Evolutionary conservation across 2,329 filamentous ascomycete species (phyloP), one percentile per base, ranked within the genome.

Genomic region (Colletotrichum spaethianum): DNA sequence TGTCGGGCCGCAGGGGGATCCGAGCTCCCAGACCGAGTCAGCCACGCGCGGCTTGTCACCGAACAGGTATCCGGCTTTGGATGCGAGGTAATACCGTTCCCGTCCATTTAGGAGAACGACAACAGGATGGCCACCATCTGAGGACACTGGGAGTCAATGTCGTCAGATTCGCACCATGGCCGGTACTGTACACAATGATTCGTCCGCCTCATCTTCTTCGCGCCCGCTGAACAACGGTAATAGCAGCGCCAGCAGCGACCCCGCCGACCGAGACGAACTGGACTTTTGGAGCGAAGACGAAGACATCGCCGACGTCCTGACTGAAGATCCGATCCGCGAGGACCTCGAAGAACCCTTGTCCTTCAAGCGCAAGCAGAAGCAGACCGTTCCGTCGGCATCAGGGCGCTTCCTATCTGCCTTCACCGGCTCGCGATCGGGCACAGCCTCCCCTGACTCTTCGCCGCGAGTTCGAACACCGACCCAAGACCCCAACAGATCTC

Each of bases 291-390:
- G 79, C 64, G 78, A 79, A 73, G 84, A 87, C 75, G 83, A 86
- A 73, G 73, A 79, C 73, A 74, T 77, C 50, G 77, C 76, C 63
- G 79, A 81, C 63, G 74, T 90, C 44, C 83, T 92, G 64, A 84
- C 83, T 53, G 85, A 89, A 59, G 90, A 92, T 78, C 89, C 90
- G 26, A 81, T 92, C 70, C 83, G 85, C 66, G 82, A 84, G 62
- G 83, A 85, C 53, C 78, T 88, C 42, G 81, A 83, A 66, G 85
- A 88, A 59, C 84, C 87, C 36, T 82, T 93, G 64, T 93, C 92
- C 42, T 94, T 94, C 83, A 94, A 94, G 84, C 91, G 93, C 78
- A 92, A 90, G 74, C 87, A 90, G 75, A 92, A 87, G 72, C 82
- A 85, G 53, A 82, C 83, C 36, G 78, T 83, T 64, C 83, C 86